Conservation (phyloP, 2,329 filamentous ascomycete species). For the Hymenotorrendiella dingleyae region DNA sequence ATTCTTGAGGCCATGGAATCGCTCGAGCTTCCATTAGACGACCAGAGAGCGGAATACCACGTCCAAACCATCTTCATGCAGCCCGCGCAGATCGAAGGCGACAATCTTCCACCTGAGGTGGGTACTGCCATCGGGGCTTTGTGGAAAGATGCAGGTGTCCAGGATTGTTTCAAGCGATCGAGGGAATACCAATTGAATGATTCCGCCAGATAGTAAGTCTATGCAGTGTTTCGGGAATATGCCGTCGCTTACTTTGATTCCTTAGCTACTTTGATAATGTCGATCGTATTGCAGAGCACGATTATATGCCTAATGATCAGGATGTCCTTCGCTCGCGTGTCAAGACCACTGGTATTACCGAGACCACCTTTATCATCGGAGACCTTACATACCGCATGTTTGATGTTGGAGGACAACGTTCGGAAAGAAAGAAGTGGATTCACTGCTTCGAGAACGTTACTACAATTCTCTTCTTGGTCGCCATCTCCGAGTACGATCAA, state of each 20-base stretch:
- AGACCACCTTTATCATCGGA: conserved; percentile 88
- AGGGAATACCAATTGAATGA: conserved; percentile 90
- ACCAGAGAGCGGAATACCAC: conserved; percentile 38
- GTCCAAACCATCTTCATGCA: conserved; percentile 36
- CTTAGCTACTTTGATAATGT: conserved; percentile 76
- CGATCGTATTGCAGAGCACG: conserved; percentile 66
- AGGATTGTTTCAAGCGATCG: conserved; percentile 79
- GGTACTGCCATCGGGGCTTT: conserved; percentile 74
- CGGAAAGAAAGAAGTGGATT: conserved; percentile 75
- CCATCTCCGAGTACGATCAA: conserved; percentile 95
- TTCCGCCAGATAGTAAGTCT: conserved; percentile 82
- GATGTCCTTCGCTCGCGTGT: conserved; percentile 88
- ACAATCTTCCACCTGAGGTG: conserved; percentile 73
- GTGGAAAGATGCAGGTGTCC: conserved; percentile 81
- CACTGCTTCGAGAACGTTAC: conserved; percentile 77
- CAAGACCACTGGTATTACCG: conserved; percentile 91
- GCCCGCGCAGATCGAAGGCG: conserved; percentile 63
- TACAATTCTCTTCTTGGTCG: conserved; percentile 86
- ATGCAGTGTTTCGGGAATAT: not conserved
- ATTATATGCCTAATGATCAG: conserved; percentile 88
- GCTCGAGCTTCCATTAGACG: conserved; percentile 72
- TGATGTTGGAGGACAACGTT: conserved; percentile 69
- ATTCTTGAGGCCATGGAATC: conserved; percentile 89
- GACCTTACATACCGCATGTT: conserved; percentile 94
- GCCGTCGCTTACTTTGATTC: not conserved